Evolutionary conservation across 148 eudicot genomes (phyloP).

Genomic region (Simmondsia chinensis): DNA sequence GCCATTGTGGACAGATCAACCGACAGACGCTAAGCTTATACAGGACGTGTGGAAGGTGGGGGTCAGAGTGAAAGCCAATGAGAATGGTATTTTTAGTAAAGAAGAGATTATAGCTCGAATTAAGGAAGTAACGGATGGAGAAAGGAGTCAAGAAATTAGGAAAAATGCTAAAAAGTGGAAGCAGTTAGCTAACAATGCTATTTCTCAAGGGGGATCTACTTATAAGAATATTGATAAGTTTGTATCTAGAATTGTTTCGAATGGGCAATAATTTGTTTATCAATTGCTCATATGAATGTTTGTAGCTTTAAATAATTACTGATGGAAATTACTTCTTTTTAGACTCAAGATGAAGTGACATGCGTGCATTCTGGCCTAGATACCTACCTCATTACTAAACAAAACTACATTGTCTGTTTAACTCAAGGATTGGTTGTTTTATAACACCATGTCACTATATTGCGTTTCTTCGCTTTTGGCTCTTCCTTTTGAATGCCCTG

Average conservation of each 20-base stretch:
- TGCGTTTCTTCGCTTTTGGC: too few relatives aligned
- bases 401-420: too few relatives aligned
- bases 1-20: conserved; percentile 49
- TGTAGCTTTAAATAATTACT: too few relatives aligned
- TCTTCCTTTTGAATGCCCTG: too few relatives aligned
- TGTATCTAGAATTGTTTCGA: conserved; percentile 15
- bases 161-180: conserved; percentile 26
- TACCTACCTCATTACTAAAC: too few relatives aligned
- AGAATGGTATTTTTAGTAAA: conserved; percentile 24
- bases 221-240: conserved; percentile 28
- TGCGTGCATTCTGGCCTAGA: too few relatives aligned
- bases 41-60: conserved; percentile 47
- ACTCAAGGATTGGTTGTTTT: too few relatives aligned
- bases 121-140: conserved; percentile 34
- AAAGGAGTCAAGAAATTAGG: conserved; percentile 14
- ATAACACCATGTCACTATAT: too few relatives aligned
- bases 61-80: conserved; percentile 25
- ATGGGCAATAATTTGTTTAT: too few relatives aligned
- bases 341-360: too few relatives aligned
- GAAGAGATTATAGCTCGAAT: conserved; percentile 26
- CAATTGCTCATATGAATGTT: too few relatives aligned
- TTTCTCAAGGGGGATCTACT: conserved; percentile 31
- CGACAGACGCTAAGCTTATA: conserved; percentile 34
- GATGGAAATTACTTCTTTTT: too few relatives aligned
- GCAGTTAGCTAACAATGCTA: conserved; percentile 28